These are phyloP conservation scores for Cucurbita pepo DNA, from an alignment of 306 rosid species.

Conservation along the genomic window DNA sequence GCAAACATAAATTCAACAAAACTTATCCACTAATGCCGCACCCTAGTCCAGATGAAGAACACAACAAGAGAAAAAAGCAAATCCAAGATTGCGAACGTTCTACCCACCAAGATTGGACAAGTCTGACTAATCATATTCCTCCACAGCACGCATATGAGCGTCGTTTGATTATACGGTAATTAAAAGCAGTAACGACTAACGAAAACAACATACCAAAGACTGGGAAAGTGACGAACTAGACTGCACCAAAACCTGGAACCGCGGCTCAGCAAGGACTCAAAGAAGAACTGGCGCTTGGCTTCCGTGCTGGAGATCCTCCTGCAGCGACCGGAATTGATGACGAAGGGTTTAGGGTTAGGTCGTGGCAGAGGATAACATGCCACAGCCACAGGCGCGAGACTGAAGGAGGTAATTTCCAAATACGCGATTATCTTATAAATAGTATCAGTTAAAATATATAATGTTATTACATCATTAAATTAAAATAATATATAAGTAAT, in stretches of 20 bases:
- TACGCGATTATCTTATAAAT: background rate
- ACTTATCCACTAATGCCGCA: background rate
- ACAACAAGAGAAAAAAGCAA: background rate
- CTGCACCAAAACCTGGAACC: background rate
- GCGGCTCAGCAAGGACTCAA: background rate
- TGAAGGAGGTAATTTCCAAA: background rate
- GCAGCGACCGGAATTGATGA: background rate
- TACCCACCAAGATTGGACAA: background rate
- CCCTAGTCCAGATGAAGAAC: background rate
- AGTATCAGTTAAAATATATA: no score
- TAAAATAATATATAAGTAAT: no score
- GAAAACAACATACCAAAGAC: background rate
- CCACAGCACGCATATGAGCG: background rate
- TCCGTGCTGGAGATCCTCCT: background rate
- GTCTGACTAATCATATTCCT: background rate
- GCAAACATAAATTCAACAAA: background rate
- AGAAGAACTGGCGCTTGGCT: background rate
- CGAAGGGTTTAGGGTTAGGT: slow-evolving; percentile 3
- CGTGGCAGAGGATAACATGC: background rate
- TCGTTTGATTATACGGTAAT: background rate
- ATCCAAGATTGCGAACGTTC: background rate
- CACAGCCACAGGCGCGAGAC: background rate
- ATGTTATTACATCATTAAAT: no score
- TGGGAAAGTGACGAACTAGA: background rate
- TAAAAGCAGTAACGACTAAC: background rate